These are phyloP conservation scores for Bryoglossum gracile DNA, from an alignment of 495 filamentous ascomycete genomes.

Conservation along the genomic window DNA sequence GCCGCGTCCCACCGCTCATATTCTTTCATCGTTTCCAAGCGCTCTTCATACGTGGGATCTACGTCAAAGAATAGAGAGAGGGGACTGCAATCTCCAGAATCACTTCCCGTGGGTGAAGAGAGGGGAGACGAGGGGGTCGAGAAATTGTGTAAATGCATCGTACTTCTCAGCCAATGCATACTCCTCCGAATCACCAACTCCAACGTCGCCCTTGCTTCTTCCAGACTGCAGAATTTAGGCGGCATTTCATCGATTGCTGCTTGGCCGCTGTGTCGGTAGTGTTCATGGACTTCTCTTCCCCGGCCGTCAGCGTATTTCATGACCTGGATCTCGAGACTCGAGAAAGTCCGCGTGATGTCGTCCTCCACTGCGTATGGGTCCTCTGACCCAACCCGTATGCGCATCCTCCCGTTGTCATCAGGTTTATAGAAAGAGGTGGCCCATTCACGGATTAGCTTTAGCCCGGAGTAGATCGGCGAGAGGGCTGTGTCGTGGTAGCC, in stretches of 20 bases:
- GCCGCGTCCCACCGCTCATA: constrained; percentile 16
- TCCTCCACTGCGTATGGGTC: constrained; percentile 9
- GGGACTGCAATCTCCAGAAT: not conserved
- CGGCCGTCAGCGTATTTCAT: constrained; percentile 11
- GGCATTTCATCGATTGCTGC: constrained; percentile 16
- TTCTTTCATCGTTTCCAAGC: constrained; percentile 8
- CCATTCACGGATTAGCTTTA: constrained; percentile 21
- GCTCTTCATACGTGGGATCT: constrained; percentile 14
- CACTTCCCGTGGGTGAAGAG: not conserved
- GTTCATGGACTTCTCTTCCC: constrained; percentile 12
- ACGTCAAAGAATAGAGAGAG: constrained; percentile 12
- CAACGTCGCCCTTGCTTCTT: constrained; percentile 1
- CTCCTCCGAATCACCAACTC: constrained; percentile 15
- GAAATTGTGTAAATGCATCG: constrained; percentile 18
- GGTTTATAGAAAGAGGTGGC: constrained; percentile 5
- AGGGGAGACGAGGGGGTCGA: not conserved
- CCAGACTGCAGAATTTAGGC: constrained; percentile 1
- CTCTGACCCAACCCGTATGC: constrained; percentile 3
- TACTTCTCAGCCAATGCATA: constrained; percentile 21
- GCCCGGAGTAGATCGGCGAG: constrained; percentile 9
- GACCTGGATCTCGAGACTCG: constrained; percentile 12
- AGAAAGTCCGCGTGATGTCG: constrained; percentile 11
- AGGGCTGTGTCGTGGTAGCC: constrained; percentile 15
- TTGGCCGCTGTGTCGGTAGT: constrained; percentile 12
- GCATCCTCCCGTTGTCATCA: not conserved